Evolutionary conservation across 2,329 filamentous ascomycete genomes (phyloP), one percentile per base, ranked within the genome.

Genomic region (Periglandula ipomoeae): DNA sequence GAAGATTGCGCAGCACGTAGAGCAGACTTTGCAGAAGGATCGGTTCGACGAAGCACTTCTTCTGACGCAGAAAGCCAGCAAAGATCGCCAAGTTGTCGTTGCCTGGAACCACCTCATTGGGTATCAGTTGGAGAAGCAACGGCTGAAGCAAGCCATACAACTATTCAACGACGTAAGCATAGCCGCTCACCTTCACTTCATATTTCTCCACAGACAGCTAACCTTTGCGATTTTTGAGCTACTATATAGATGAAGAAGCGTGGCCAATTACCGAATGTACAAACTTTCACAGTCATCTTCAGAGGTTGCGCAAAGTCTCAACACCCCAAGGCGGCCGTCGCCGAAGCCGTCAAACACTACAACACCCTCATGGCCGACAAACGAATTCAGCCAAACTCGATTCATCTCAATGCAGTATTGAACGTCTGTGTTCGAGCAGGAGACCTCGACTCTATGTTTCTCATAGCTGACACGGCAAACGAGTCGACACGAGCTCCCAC

Each of bases 31-130:
- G 43, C 63, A 62, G 5, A 73, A 76, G 50, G 76, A 76, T 38
- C 71, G 82, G 27, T 76, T 76, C 34, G 78, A 82, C 2, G 81
- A 88, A 59, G 89, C 89, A 23, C 65, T 84, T 38, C 70, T 79
- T 19, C 64, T 95, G 51, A 78, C 85, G 34, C 81, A 85, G 50
- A 71, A 76, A 56, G 84, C 85, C n/a, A 89, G 82, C 63, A 80
- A 76, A 55, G 65, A 72, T 1, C 73, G 78, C 54, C 70, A 82
- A 50, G 82, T 85, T 54, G 71, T 79, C 4, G 89, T 94, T 50
- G 82, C 85, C 50, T 98, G 91, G 90, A 97, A 97, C 65, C 79
- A 87, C 60, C 66, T 95, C 40, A 83, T 98, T 49, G 77, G 84
- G 50, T 81, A 89, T 64, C 72, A 80, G 53, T 69, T 96, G 63